Evolutionary conservation across 768 basidiomycete genomes (phyloP).

Genomic region (Mrakia hoshinonis): DNA sequence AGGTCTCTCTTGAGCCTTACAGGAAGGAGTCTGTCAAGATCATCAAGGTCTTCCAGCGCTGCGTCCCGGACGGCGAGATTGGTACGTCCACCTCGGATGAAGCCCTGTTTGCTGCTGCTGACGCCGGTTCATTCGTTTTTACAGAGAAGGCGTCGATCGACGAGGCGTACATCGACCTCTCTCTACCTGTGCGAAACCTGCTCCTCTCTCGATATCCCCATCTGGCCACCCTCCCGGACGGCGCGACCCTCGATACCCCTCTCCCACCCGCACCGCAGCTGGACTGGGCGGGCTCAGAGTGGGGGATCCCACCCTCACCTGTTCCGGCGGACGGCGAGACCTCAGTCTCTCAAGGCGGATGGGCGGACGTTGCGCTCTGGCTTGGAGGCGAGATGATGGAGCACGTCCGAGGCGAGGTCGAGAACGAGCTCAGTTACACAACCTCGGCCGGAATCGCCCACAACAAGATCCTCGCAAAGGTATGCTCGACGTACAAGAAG

Average conservation of each 20-base stretch:
- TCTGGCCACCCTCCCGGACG: constrained; percentile 59
- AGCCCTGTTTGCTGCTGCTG: background rate
- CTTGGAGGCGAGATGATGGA: constrained; percentile 80
- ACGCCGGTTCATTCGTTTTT: background rate
- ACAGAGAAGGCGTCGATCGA: constrained; percentile 95
- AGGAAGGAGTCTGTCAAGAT: constrained; percentile 84
- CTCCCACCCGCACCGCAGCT: constrained; percentile 44
- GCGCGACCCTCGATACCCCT: constrained; percentile 64
- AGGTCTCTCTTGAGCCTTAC: constrained; percentile 91
- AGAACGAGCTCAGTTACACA: constrained; percentile 72
- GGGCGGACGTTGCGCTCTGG: constrained; percentile 87
- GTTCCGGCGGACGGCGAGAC: constrained; percentile 25
- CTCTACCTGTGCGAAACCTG: constrained; percentile 64
- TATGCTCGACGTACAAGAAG: constrained; percentile 85
- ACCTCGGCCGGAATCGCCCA: constrained; percentile 84
- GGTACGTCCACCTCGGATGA: constrained; percentile 47
- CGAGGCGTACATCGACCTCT: constrained; percentile 91
- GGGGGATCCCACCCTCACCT: constrained; percentile 23
- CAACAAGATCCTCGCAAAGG: constrained; percentile 93
- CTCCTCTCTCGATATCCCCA: constrained; percentile 68
- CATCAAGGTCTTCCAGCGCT: constrained; percentile 68
- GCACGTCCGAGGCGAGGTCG: constrained; percentile 61
- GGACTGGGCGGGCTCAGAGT: constrained; percentile 34
- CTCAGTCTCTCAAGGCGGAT: constrained; percentile 38
- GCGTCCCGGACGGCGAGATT: constrained; percentile 68